phyloP scores from a whole-genome alignment of 192 early-diverging fungal genomes.

The Backusella westeae region DNA sequence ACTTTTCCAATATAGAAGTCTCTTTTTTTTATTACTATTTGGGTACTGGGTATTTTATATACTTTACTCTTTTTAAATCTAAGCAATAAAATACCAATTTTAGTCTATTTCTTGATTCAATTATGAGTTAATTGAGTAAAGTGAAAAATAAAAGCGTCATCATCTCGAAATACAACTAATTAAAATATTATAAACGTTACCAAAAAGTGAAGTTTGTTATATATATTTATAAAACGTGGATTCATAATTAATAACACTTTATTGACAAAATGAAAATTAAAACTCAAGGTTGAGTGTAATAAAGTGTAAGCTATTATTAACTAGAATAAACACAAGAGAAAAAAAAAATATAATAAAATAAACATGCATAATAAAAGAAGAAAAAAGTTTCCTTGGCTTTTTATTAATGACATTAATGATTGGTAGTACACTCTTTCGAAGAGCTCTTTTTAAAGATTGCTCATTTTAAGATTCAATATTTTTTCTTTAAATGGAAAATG shows the following conservation, averaged over 20 bases:
- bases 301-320: not conserved
- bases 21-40: not conserved
- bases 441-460: not conserved
- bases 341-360: not conserved
- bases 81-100: not conserved
- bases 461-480: not conserved
- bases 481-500: not conserved
- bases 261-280: conserved; percentile 3
- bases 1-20: not conserved
- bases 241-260: not conserved
- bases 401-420: conserved; percentile 1
- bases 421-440: not conserved
- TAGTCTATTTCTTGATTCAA: not conserved
- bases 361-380: not conserved
- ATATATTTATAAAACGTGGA: not conserved
- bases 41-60: not conserved
- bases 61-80: not conserved
- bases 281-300: not conserved
- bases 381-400: not conserved
- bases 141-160: not conserved
- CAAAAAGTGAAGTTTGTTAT: not conserved
- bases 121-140: not conserved
- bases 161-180: not conserved
- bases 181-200: not conserved
- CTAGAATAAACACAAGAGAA: not conserved